These are phyloP conservation scores for Barbarea vulgaris DNA, from an alignment of 345 rosid species.

Conservation along the genomic window DNA sequence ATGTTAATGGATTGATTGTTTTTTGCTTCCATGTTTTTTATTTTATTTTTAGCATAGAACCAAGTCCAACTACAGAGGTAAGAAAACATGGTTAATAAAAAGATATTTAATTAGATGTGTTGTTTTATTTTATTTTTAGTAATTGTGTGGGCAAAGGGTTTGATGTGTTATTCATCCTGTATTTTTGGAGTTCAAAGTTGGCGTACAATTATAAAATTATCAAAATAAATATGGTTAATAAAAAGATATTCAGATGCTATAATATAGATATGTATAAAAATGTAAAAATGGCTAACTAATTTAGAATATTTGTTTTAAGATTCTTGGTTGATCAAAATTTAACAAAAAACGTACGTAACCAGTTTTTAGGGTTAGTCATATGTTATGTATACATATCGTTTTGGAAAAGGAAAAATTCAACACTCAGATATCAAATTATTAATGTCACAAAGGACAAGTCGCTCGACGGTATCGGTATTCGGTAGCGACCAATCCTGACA, in stretches of 20 bases:
- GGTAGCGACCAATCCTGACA: slow-evolving; percentile 11
- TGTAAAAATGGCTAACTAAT: background rate
- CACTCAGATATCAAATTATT: background rate
- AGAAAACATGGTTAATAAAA: too few relatives aligned
- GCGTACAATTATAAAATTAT: background rate
- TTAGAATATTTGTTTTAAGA: background rate
- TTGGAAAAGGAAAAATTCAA: background rate
- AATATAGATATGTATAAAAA: background rate
- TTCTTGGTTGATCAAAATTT: background rate
- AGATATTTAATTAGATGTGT: too few relatives aligned
- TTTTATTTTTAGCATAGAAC: too few relatives aligned
- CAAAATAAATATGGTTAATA: background rate
- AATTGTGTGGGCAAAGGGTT: background rate
- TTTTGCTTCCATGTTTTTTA: too few relatives aligned
- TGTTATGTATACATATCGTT: background rate
- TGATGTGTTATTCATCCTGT: background rate
- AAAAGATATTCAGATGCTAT: background rate
- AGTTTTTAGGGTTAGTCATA: background rate
- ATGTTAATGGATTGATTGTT: too few relatives aligned
- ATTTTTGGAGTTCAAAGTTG: background rate
- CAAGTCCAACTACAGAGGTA: too few relatives aligned
- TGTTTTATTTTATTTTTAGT: too few relatives aligned
- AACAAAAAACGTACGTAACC: background rate
- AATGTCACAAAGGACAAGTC: slow-evolving; percentile 7
- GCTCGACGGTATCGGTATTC: background rate